Evolutionary conservation across 768 basidiomycete species (phyloP).

Genomic region (Agaricus bisporus): DNA sequence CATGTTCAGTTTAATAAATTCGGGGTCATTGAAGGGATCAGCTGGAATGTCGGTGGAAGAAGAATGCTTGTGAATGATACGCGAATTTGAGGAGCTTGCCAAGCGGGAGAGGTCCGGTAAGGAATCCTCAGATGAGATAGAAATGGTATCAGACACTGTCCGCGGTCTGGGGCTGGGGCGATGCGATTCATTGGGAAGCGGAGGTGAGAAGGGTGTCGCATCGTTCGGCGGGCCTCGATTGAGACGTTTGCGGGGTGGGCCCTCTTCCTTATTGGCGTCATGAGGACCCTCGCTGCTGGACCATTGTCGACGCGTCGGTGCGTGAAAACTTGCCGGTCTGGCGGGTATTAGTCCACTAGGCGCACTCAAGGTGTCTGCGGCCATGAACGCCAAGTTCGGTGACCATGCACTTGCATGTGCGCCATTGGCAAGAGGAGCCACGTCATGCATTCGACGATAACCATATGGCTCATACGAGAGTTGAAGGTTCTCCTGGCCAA

Average conservation of each 20-base stretch:
- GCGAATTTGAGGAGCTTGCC: constrained; percentile 42
- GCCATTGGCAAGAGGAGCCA: constrained; percentile 34
- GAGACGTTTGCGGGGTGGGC: constrained; percentile 66
- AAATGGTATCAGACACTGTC: constrained; percentile 20
- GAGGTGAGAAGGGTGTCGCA: constrained; percentile 38
- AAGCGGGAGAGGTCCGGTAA: constrained; percentile 41
- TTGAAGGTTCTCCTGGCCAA: constrained; percentile 31
- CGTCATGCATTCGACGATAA: constrained; percentile 33
- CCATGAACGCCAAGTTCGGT: constrained; percentile 24
- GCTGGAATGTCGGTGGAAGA: constrained; percentile 20
- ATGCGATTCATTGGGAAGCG: constrained; percentile 24
- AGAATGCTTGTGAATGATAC: constrained; percentile 45
- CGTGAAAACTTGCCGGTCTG: constrained; percentile 32
- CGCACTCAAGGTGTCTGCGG: constrained; percentile 49
- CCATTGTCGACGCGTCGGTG: constrained; percentile 46
- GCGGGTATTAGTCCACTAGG: constrained; percentile 52
- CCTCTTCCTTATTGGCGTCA: constrained; percentile 44
- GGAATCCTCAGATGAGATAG: constrained; percentile 68
- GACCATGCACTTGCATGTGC: constrained; percentile 30
- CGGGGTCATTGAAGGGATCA: constrained; percentile 29
- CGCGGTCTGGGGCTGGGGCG: constrained; percentile 6
- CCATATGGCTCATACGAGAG: constrained; percentile 34
- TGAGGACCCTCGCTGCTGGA: constrained; percentile 30
- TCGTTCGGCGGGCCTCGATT: constrained; percentile 45
- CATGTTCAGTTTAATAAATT: constrained; percentile 56